phyloP scores from a whole-genome alignment of 139 green algal species.

The Chlorella sp. region DNA sequence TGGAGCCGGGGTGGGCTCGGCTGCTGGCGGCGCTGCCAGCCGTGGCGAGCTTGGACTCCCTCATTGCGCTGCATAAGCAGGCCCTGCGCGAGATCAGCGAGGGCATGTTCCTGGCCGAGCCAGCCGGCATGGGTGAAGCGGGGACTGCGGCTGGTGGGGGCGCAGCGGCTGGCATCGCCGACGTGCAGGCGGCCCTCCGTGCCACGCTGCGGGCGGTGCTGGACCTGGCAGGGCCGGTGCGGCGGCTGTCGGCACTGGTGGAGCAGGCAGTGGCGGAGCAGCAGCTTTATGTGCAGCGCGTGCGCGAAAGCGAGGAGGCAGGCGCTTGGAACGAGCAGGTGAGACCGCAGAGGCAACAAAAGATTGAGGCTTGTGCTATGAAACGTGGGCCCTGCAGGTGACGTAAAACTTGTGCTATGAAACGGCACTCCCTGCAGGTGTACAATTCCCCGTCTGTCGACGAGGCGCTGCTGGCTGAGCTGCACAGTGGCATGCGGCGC shows the following conservation, averaged over 20 bases:
- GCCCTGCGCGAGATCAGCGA: conserved; percentile 5
- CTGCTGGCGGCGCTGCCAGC: conserved; percentile 53
- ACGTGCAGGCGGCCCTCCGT: conserved; percentile 33
- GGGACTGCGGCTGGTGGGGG: conserved; percentile 5
- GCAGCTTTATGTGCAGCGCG: conserved; percentile 7
- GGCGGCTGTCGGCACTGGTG: conserved; percentile 23
- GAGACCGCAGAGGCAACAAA: no score
- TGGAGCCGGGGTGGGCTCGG: conserved; percentile 64
- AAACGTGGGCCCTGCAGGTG: background rate
- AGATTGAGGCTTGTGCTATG: background rate
- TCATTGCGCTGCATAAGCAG: conserved; percentile 76
- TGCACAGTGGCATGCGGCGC: conserved; percentile 42
- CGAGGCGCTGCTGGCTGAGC: conserved; percentile 33
- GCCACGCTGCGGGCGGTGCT: conserved; percentile 51
- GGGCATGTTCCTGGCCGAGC: conserved; percentile 37
- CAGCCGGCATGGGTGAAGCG: conserved; percentile 29
- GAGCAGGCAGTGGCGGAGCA: conserved; percentile 37
- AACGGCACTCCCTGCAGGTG: background rate
- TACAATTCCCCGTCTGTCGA: conserved; percentile 23
- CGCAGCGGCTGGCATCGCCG: conserved; percentile 21
- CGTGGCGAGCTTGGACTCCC: conserved; percentile 75
- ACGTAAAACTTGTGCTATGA: background rate
- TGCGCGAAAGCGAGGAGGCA: conserved; percentile 33
- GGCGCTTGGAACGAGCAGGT: conserved; percentile 51
- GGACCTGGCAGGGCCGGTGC: conserved; percentile 13